Evolutionary conservation across 345 rosid species (phyloP), one percentile per base, ranked within the genome.

Genomic region (Brassica cretica): DNA sequence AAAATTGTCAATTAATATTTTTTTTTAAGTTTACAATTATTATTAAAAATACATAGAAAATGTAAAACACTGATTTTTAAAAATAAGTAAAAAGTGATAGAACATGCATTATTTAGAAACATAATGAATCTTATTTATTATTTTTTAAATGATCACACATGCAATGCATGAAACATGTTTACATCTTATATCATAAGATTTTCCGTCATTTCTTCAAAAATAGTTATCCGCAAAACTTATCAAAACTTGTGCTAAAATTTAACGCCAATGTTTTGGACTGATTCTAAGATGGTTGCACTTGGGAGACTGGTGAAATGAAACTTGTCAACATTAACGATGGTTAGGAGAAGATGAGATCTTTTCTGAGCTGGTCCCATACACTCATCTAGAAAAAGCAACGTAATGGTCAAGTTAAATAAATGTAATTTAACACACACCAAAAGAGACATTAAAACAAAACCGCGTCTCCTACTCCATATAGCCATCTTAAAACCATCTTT

Each of bases 381-480:
- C 67, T 9, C 55, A 37, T 58, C 73, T 24, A 75, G 19, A 75
- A 75, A 59, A 14, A 37, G 65, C 71, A 15, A 74, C 70, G 70
- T 18, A 2, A 19, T 74, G 71, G 53, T 65, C 77, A 74, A 24
- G 67, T 55, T 32, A 74, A 64, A 32, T 19, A 18, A 15, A 49
- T 30, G 63, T 49, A 30, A 11, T 4, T 60, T n/a, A 8, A 21
- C 27, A 51, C 18, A 49, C 56, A 56, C 44, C 3, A 63, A 4
- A 24, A 21, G 32, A 51, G 53, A 64, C 63, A 11, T 56, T 19
- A 30, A 49, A 21, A 41, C 61, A 68, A 58, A 76, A 59, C 68
- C 73, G 62, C 68, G 79, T 76, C 79, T 37, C 66, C 72, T 66
- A 74, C 72, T 74, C 72, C 72, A 75, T 35, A 66, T 35, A 66